These are phyloP conservation scores for Stentor roeselii DNA, from an alignment of 73 alveolate genomes.

Conservation along the genomic window DNA sequence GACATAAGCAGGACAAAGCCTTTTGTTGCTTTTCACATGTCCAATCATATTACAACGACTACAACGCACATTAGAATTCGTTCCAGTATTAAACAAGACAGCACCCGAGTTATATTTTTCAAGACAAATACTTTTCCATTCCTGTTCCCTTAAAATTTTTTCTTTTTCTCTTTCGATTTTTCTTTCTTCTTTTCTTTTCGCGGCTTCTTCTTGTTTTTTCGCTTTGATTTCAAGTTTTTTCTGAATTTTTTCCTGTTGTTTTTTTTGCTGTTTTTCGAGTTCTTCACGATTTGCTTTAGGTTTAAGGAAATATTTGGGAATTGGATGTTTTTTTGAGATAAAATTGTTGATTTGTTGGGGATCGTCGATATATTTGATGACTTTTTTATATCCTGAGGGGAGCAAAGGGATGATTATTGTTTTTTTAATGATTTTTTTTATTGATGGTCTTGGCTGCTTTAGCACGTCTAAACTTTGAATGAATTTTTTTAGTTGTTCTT, in stretches of 20 bases:
- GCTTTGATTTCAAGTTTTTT: slow-evolving; percentile 36
- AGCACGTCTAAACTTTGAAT: no score
- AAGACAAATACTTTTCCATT: not conserved
- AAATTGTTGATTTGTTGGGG: not conserved
- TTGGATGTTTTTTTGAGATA: no score
- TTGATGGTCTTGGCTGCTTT: not conserved
- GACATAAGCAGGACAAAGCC: not conserved
- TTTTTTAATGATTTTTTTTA: no score
- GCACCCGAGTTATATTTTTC: slow-evolving; percentile 24
- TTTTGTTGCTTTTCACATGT: not conserved
- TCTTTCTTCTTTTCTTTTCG: slow-evolving; percentile 38
- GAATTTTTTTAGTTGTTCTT: not conserved
- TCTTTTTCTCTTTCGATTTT: slow-evolving; percentile 43
- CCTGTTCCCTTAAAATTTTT: slow-evolving; percentile 15
- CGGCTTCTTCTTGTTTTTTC: slow-evolving; percentile 30
- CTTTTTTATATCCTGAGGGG: no score
- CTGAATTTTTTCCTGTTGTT: slow-evolving; percentile 24
- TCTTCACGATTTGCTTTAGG: slow-evolving; percentile 31
- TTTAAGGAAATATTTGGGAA: slow-evolving; percentile 7
- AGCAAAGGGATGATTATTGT: not conserved
- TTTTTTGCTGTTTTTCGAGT: not conserved
- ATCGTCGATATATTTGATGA: not conserved
- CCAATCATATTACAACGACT: slow-evolving; percentile 27
- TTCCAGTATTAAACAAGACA: slow-evolving; percentile 20
- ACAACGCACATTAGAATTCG: not conserved